Evolutionary conservation across 768 basidiomycete genomes (phyloP), one percentile per base, ranked within the genome.

Genomic region (Boletales sp.): DNA sequence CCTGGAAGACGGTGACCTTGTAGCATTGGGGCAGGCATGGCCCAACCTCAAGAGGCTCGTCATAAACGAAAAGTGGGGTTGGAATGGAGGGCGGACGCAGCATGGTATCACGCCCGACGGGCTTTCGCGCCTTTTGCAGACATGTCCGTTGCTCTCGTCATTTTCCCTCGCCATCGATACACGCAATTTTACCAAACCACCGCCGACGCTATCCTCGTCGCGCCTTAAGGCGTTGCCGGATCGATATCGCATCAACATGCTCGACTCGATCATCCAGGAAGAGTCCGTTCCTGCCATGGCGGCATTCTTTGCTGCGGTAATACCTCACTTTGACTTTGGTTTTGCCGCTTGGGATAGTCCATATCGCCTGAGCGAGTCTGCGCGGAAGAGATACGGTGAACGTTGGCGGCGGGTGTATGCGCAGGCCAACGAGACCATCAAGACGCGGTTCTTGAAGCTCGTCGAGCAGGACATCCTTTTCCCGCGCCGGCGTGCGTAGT

Each of bases 101-200:
- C 36, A 44, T 2, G 50, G 48, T 2, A 51, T 59, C 29, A 53
- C 59, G 0, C 52, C 50, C 1, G 18, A 18, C 17, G 51, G 54
- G n/a, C 47, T 60, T 0, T 30, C 14, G 21, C 19, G 8, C 6
- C 44, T 55, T 12, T 39, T 52, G 9, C 32, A 39, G 14, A 18
- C 40, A 19, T 34, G 21, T 32, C 44, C 10, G 12, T 36, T 19
- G 1, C 30, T 54, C 30, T 10, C 5, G 1, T 2, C 2, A 1
- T 4, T 57, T 2, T n/a, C 15, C 13, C 38, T 58, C 14, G 51
- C 36, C n/a, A 34, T 58, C 15, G 54, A 56, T 27, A 52, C 54
- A 1, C 35, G 47, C 0, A 45, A 30, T 8, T 46, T 40, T 19
- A 36, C 35, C 2, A 10, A 34, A 35, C 4, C n/a, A 8, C 47